Base-by-base conservation (phyloP, 345 rosid genomes). In the Eucalyptus sp. region DNA sequence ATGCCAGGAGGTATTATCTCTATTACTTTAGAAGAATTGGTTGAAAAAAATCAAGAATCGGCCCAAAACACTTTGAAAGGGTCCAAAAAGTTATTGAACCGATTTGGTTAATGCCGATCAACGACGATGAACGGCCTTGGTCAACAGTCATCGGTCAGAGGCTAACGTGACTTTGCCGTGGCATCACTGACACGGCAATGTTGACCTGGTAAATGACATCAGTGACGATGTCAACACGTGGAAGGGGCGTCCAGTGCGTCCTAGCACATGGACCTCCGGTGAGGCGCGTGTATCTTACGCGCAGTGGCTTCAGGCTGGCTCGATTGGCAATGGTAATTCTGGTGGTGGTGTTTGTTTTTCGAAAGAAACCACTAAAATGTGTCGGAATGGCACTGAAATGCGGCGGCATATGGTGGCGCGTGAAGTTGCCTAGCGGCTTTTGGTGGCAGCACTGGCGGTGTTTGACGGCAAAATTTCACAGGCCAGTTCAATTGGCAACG, bases 351-450 rank as follows among this genome's bases (percentile, higher is more conserved):
- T 56, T 4, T 56, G 62, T 20, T 56, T 56, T 56, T 9, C 27
- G 62, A 56, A 56, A 56, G 5, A 2, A 54, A 54, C 11, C 60
- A 54, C 12, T 1, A 8, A 20, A 54, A 20, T 54, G 5, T 3
- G 60, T 54, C 3, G 60, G 2, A 8, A 22, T 22, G 25, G 1
- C 60, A 54, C 3, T 0, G 5, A 20, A 3, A 54, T 20, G 25
- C 3, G 5, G 60, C 11, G 2, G 25, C 2, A 22, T 22, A 0
- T 54, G 60, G 25, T 54, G 60, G 60, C 5, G 60, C 60, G 12
- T 54, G 60, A 8, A 5, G 25, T 22, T 54, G 60, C 60, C 56
- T 1, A 51, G 56, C 4, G 2, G 56, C 56, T 51, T 51, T 7
- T 17, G 56, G 56, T 51, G 56, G 8, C 9, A 9, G 9, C 2